These are phyloP conservation scores for Epichloe festucae DNA, from an alignment of 2,329 filamentous ascomycete genomes.

Conservation along the genomic window DNA sequence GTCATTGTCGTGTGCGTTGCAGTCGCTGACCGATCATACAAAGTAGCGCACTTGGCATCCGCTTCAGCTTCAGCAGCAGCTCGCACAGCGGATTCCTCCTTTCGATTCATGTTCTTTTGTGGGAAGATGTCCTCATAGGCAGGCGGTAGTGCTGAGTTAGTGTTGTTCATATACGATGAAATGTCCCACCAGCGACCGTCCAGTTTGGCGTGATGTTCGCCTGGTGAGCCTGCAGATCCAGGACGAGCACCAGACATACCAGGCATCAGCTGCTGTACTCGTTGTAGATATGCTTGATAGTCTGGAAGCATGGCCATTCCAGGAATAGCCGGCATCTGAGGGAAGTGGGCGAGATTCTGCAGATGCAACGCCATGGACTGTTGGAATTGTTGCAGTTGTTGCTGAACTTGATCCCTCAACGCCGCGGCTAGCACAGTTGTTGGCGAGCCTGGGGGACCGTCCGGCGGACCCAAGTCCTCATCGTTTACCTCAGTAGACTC, in stretches of 20 bases:
- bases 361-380: constrained; percentile 54
- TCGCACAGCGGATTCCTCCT: constrained; percentile 43
- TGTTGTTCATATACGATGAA: constrained; percentile 38
- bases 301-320: constrained; percentile 53
- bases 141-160: constrained; percentile 44
- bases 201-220: constrained; percentile 26
- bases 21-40: constrained; percentile 33
- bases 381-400: constrained; percentile 66
- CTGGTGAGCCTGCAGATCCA: constrained; percentile 36
- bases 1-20: constrained; percentile 17
- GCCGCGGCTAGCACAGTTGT: constrained; percentile 52
- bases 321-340: constrained; percentile 40
- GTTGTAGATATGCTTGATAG: constrained; percentile 56
- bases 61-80: constrained; percentile 46
- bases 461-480: constrained; percentile 23
- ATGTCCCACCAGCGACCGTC: constrained; percentile 57
- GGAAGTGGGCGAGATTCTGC: constrained; percentile 40
- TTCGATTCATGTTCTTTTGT: constrained; percentile 36
- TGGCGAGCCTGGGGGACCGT: constrained; percentile 35
- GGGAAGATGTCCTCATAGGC: constrained; percentile 73
- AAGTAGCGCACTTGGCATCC: constrained; percentile 40
- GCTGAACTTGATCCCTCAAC: constrained; percentile 59
- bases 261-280: constrained; percentile 62
- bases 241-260: constrained; percentile 42
- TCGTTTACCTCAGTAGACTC: constrained; percentile 24